These are phyloP conservation scores for Pseudogymnoascus sp. DNA, from an alignment of 2,329 filamentous ascomycete genomes.

Conservation along the genomic window DNA sequence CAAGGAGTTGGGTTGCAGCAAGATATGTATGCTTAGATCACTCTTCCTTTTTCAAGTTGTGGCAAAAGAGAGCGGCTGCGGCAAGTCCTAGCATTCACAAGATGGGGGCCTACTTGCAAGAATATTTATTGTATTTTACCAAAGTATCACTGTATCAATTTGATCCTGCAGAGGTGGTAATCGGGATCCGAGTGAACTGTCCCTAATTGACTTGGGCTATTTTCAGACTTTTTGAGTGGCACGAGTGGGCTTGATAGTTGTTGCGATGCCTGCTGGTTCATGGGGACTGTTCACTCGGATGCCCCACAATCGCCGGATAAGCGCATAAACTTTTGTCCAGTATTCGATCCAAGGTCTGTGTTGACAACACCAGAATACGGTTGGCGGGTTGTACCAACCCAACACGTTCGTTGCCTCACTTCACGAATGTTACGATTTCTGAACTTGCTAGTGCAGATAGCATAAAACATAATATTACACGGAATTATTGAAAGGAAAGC, in stretches of 20 bases:
- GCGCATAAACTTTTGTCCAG: background rate
- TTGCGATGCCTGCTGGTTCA: too few species aligned
- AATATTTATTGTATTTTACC: background rate
- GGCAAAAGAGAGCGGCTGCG: background rate
- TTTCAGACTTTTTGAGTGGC: too few species aligned
- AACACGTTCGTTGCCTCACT: constrained; percentile 2
- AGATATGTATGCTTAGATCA: constrained; percentile 5
- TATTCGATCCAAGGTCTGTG: background rate
- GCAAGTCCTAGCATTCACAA: background rate
- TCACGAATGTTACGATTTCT: background rate
- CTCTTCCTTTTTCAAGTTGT: background rate
- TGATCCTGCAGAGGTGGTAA: background rate
- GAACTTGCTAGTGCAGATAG: background rate
- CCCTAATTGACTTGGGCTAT: too few species aligned
- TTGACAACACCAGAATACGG: constrained; percentile 1
- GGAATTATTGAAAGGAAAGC: background rate
- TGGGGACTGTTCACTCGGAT: too few species aligned
- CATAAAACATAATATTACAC: constrained; percentile 2
- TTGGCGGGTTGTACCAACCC: constrained; percentile 1
- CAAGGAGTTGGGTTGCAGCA: constrained; percentile 1
- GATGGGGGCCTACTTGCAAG: background rate
- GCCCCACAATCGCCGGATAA: background rate
- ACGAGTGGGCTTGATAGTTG: too few species aligned
- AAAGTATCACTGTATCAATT: constrained; percentile 1
- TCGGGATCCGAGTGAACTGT: too few species aligned